phyloP scores from a whole-genome alignment of 345 rosid genomes.

The Anacardium occidentale region DNA sequence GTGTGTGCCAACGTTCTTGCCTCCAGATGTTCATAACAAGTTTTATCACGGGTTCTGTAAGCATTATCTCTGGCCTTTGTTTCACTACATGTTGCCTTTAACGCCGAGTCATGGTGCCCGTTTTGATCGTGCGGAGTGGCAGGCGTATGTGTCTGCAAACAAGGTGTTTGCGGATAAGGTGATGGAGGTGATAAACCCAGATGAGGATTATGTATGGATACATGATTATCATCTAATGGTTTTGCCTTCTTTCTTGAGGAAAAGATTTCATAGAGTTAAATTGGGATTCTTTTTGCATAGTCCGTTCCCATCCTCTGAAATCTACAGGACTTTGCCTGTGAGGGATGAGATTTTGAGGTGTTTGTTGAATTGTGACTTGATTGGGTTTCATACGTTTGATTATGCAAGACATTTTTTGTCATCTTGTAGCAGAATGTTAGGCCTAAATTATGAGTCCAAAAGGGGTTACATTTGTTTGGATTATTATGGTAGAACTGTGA shows the following conservation, averaged over 20 bases:
- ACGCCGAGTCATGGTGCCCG: constrained; percentile 51
- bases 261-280: constrained; percentile 46
- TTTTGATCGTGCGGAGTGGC: constrained; percentile 58
- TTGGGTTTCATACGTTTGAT: constrained; percentile 85
- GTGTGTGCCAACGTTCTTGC: constrained; percentile 70
- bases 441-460: constrained; percentile 70
- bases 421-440: constrained; percentile 79
- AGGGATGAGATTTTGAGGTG: constrained; percentile 69
- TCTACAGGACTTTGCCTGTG: constrained; percentile 65
- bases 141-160: constrained; percentile 61
- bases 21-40: constrained; percentile 45
- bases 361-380: constrained; percentile 72
- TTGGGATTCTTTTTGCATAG: constrained; percentile 74
- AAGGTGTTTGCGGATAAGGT: constrained; percentile 66
- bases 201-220: constrained; percentile 76
- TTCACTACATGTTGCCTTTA: constrained; percentile 69
- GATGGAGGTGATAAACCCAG: constrained; percentile 56
- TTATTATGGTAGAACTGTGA: constrained; percentile 72
- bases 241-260: constrained; percentile 70
- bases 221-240: constrained; percentile 87
- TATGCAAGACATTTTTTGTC: constrained; percentile 88
- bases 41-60: constrained; percentile 87
- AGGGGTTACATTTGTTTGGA: constrained; percentile 86
- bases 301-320: constrained; percentile 77
- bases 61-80: constrained; percentile 85